phyloP scores from a whole-genome alignment of 2,329 filamentous ascomycete species.

The Didymella keratinophila region DNA sequence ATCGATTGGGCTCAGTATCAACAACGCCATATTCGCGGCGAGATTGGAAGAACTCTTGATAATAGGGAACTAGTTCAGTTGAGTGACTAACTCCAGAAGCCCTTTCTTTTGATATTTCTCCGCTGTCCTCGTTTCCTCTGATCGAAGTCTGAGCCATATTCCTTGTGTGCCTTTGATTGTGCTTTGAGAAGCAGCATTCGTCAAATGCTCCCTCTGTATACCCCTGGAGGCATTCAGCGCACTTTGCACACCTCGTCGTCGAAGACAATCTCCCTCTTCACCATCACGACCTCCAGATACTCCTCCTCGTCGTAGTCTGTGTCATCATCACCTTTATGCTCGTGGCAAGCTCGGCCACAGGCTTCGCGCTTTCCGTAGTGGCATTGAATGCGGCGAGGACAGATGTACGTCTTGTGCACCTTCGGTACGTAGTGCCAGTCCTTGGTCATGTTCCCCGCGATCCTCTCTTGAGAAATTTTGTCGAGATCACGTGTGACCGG shows the following conservation, averaged over 20 bases:
- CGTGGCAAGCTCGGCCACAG: conserved; percentile 19
- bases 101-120: too few species aligned
- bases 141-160: too few species aligned
- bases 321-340: background rate
- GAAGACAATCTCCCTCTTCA: conserved; percentile 20
- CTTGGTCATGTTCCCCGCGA: background rate
- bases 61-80: background rate
- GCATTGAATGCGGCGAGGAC: conserved; percentile 23
- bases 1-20: background rate
- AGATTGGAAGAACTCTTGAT: conserved; percentile 1
- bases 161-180: too few species aligned
- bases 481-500: background rate
- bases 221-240: background rate
- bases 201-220: too few species aligned
- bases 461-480: background rate
- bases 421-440: conserved; percentile 2
- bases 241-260: conserved; percentile 2
- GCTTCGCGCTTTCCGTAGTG: conserved; percentile 20
- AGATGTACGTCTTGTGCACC: conserved; percentile 21
- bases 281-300: conserved; percentile 16
- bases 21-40: conserved; percentile 4
- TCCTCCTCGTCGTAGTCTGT: conserved; percentile 22
- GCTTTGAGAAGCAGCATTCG: too few species aligned
- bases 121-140: too few species aligned
- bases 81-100: too few species aligned